Conservation (phyloP, 306 rosid genomes). For the Luffa aegyptiaca region DNA sequence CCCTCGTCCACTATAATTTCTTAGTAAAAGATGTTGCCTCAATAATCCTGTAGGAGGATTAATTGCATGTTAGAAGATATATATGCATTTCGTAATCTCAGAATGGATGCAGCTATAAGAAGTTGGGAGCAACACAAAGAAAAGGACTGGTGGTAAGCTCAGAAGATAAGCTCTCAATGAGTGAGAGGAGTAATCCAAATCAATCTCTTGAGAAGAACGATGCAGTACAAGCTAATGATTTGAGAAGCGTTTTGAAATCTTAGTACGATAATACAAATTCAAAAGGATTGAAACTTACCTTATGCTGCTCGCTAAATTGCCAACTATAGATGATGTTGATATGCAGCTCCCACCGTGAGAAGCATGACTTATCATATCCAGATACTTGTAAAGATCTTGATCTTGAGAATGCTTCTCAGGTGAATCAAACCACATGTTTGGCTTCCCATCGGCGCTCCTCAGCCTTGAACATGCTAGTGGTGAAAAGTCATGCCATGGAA, state of each 20-base stretch:
- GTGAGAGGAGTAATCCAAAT: neutral
- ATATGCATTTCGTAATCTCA: neutral
- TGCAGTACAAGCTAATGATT: neutral
- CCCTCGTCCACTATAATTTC: neutral
- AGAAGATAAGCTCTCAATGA: neutral
- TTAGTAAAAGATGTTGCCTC: neutral
- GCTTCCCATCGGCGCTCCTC: constrained; percentile 23
- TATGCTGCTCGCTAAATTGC: constrained; percentile 18
- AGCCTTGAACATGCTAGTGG: constrained; percentile 25
- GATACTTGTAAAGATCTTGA: constrained; percentile 21
- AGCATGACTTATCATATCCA: constrained; percentile 17
- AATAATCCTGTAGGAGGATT: neutral
- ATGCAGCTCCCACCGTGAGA: constrained; percentile 17
- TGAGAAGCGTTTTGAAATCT: neutral
- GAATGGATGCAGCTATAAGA: neutral
- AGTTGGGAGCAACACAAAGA: neutral
- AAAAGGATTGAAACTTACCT: constrained; percentile 12
- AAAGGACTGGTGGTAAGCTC: neutral
- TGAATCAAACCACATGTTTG: constrained; percentile 15
- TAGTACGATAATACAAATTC: neutral
- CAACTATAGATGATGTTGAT: constrained; percentile 7
- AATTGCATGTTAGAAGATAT: neutral
- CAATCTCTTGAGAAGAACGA: neutral
- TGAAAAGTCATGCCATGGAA: constrained; percentile 24
- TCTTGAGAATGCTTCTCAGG: constrained; percentile 20